phyloP scores from a whole-genome alignment of 768 basidiomycete genomes.

The Suillus hirtellus region DNA sequence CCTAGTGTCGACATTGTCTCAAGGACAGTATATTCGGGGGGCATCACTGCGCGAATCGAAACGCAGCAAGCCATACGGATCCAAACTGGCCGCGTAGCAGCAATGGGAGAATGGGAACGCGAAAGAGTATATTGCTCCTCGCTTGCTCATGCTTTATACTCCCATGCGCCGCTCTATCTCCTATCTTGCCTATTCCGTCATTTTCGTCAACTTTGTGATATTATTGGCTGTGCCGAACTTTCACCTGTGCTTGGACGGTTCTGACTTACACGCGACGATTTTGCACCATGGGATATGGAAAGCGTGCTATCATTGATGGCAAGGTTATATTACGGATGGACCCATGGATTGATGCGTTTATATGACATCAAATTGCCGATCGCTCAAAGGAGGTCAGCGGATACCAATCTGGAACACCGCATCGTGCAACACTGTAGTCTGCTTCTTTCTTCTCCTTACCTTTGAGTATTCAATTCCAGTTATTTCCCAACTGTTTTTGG shows the following conservation, averaged over 20 bases:
- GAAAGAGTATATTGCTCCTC: neutral
- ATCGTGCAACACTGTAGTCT: neutral
- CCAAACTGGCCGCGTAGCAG: neutral
- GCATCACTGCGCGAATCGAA: neutral
- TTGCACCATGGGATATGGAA: neutral
- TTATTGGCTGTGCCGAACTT: neutral
- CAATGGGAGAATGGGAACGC: neutral
- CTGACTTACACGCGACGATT: neutral
- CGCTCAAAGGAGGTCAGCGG: neutral
- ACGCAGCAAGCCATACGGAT: neutral
- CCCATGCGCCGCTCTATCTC: neutral
- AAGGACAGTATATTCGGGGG: neutral
- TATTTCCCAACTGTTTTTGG: conserved; percentile 2
- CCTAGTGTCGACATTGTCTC: neutral
- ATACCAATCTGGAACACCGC: neutral
- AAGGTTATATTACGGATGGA: neutral
- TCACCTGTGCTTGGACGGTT: neutral
- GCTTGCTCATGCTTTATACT: conserved; percentile 4
- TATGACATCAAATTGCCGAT: neutral
- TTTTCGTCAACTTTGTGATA: neutral
- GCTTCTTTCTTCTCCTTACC: neutral
- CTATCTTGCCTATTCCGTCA: neutral
- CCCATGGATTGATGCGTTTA: neutral
- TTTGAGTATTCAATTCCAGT: neutral
- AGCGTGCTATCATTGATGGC: neutral